Conservation (phyloP, 805 yeast genomes). For the Candida insectorum region DNA sequence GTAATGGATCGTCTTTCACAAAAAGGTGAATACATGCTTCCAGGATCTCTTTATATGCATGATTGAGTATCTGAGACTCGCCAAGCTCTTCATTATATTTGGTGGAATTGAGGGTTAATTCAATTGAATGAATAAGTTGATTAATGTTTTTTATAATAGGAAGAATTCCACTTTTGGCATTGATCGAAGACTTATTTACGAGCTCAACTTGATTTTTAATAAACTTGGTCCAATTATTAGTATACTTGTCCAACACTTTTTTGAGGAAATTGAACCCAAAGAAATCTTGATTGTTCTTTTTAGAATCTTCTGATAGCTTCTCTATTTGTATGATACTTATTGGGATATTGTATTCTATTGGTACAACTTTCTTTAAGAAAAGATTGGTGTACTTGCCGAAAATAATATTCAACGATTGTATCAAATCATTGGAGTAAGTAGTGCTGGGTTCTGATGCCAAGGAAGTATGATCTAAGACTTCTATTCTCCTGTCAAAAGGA, state of each 20-base stretch:
- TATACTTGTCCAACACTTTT: constrained; percentile 50
- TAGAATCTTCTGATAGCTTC: constrained; percentile 29
- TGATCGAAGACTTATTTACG: constrained; percentile 31
- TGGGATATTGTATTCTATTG: constrained; percentile 34
- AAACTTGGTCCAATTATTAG: constrained; percentile 56
- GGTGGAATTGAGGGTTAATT: constrained; percentile 27
- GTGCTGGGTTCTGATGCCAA: constrained; percentile 30
- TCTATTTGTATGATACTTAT: constrained; percentile 28
- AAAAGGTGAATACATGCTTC: constrained; percentile 34
- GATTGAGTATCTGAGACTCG: constrained; percentile 19
- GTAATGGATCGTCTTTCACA: constrained; percentile 39
- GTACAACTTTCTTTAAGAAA: constrained; percentile 33
- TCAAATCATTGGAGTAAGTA: constrained; percentile 46
- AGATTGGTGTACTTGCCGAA: constrained; percentile 41
- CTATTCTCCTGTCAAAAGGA: constrained; percentile 33
- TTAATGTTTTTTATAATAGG: constrained; percentile 31
- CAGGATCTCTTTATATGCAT: constrained; percentile 30
- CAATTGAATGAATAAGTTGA: constrained; percentile 29
- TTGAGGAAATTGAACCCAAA: constrained; percentile 45
- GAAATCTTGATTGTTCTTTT: constrained; percentile 63
- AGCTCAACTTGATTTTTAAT: constrained; percentile 50
- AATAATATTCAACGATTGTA: constrained; percentile 42
- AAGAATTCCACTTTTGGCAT: constrained; percentile 34
- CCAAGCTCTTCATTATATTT: constrained; percentile 16
- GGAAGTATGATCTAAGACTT: constrained; percentile 17